Conservation (phyloP, 2,329 filamentous ascomycete species). For the Sporothrix humicola region DNA sequence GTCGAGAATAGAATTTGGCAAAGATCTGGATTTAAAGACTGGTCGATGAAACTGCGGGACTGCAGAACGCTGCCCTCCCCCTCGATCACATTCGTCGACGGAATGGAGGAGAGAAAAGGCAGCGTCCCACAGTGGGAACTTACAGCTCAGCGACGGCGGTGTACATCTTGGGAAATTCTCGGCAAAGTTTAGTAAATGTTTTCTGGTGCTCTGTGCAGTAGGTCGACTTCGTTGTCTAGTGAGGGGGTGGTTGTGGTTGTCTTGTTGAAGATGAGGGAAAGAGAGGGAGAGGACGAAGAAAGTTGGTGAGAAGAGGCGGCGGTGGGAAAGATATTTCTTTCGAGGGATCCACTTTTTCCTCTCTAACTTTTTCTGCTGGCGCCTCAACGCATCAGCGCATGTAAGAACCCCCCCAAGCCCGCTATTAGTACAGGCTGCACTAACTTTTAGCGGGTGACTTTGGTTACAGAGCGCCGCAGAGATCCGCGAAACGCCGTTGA, state of each 20-base stretch:
- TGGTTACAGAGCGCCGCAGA: neutral
- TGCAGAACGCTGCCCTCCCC: slow-evolving; percentile 64
- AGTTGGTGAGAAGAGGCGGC: slow-evolving; percentile 19
- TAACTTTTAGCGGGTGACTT: neutral
- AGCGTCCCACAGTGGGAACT: slow-evolving; percentile 79
- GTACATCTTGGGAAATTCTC: slow-evolving; percentile 68
- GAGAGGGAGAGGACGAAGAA: slow-evolving; percentile 4
- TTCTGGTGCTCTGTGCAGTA: slow-evolving; percentile 48
- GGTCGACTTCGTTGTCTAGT: slow-evolving; percentile 71
- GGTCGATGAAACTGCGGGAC: slow-evolving; percentile 85
- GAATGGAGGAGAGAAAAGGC: slow-evolving; percentile 46
- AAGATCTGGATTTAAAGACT: slow-evolving; percentile 56
- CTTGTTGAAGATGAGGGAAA: slow-evolving; percentile 31
- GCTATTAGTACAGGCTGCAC: neutral
- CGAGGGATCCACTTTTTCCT: slow-evolving; percentile 40
- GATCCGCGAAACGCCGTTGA: neutral
- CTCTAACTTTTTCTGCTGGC: slow-evolving; percentile 9
- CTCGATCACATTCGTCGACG: slow-evolving; percentile 38
- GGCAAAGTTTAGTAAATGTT: slow-evolving; percentile 66
- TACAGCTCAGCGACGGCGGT: slow-evolving; percentile 89
- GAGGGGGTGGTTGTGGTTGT: slow-evolving; percentile 45
- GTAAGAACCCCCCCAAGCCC: too few species aligned
- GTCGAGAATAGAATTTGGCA: slow-evolving; percentile 63
- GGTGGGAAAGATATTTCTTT: slow-evolving; percentile 40
- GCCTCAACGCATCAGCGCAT: neutral